Conservation (phyloP, 1,139 yeast genomes). For the Yamadazyma aaseri region DNA sequence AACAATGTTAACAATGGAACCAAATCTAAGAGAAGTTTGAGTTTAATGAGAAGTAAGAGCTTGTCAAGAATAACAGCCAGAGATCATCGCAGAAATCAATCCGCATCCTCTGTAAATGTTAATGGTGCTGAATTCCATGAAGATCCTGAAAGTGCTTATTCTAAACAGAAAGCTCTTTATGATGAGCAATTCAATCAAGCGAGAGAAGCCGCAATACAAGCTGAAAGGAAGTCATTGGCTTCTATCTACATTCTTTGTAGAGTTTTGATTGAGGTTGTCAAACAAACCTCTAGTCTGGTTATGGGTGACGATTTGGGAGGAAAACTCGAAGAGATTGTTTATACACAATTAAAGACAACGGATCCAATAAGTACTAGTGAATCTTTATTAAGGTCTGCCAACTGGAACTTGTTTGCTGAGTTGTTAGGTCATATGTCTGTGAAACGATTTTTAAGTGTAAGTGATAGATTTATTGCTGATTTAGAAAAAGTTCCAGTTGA, state of each 20-base stretch:
- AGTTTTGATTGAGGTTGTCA: constrained; percentile 88
- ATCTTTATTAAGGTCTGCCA: constrained; percentile 79
- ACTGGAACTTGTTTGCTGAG: constrained; percentile 92
- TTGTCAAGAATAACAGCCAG: constrained; percentile 29
- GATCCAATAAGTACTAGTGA: constrained; percentile 68
- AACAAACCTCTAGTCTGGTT: constrained; percentile 72
- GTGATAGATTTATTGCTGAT: constrained; percentile 92
- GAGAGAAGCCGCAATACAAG: constrained; percentile 71
- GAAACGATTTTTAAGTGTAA: constrained; percentile 77
- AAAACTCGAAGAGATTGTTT: constrained; percentile 89
- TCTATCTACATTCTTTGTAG: constrained; percentile 90
- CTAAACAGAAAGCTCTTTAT: constrained; percentile 24
- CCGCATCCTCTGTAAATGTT: constrained; percentile 26
- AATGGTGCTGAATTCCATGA: constrained; percentile 1
- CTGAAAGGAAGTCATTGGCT: constrained; percentile 83
- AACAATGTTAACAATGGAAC: constrained; percentile 13
- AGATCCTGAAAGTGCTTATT: constrained; percentile 17
- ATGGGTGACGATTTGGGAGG: constrained; percentile 80
- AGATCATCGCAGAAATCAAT: constrained; percentile 39
- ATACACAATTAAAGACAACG: constrained; percentile 82
- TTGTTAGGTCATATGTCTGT: constrained; percentile 88
- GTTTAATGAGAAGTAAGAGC: constrained; percentile 43
- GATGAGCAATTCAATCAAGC: constrained; percentile 55
- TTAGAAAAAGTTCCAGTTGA: constrained; percentile 73
- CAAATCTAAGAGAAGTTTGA: constrained; percentile 38